Base-by-base conservation (phyloP, 2,329 filamentous ascomycete genomes). In the Onygenales sp. region DNA sequence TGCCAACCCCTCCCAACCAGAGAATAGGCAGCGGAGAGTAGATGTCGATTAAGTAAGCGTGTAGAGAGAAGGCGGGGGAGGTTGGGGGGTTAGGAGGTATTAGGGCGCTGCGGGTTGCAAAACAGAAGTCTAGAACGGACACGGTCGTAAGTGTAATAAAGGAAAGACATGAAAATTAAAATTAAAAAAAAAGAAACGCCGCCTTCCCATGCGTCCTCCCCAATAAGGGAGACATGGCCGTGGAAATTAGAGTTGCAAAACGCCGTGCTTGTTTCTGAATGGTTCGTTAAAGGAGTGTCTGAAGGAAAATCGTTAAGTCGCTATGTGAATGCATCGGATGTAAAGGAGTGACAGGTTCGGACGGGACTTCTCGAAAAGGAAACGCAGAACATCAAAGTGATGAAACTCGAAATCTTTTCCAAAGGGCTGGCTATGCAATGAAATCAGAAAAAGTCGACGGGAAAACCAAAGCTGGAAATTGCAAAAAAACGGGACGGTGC, bases 221-320 rank as follows among this genome's bases (percentile, higher is more conserved):
- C 59, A 55, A 60, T 54, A 33, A 41, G 7, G 27, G n/a, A 53
- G 45, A 50, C 11, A 43, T 50, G 33, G 38, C 45, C 21, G 17
- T 27, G 33, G 14, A 35, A 38, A 45, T 36, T 42, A 35, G 7
- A 8, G 10, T 17, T 32, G n/a, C 13, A 45, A 35, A 58, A 58
- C 58, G 50, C 57, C 58, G 46, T 58, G 57, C 61, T 61, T 59
- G 58, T 52, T 59, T 58, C 54, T 54, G 51, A 57, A 54, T 55
- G 53, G 51, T 57, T 33, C 59, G 54, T 55, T 38, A 58, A 66
- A 65, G 63, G 64, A 66, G 61, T 62, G 66, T 64, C 64, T 57
- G 58, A 63, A 63, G 58, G 55, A 64, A 61, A 66, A 54, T 61
- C 58, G 58, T 63, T 56, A 52, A 54, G 17, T 38, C 55, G 35